Base-by-base conservation (phyloP, 2,329 filamentous ascomycete species). In the Fusarium napiforme region DNA sequence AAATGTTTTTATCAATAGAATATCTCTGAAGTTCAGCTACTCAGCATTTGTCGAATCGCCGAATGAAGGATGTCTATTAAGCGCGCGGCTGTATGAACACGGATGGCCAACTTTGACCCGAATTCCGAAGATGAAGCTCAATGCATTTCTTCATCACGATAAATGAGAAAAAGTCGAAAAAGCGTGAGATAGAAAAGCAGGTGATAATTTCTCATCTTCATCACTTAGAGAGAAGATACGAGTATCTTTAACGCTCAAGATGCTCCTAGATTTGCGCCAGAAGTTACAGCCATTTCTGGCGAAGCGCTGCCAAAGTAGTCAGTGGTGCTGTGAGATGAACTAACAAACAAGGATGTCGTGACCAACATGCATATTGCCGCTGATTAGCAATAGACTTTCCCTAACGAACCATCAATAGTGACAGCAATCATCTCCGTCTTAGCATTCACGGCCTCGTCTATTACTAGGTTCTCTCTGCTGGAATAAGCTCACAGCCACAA, bases 291-390 rank as follows among this genome's bases (percentile, higher is more conserved):
- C 11, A 32, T 26, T 23, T 26, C 45, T 15, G 1, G 0, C 23
- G 12, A 30, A 47, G 9, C 26, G 26, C 19, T 12, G 19, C 0
- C 4, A 11, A 28, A 7, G 0, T 11, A 10, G 12, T 1, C 3
- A 10, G 4, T 5, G 23, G 12, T 21, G 3, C 0, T 21, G 19
- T 47, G 19, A 47, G 1, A 8, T 0, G 30, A 15, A 7, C 14
- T 11, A 30, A 47, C 26, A 4, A 1, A 30, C 26, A 47, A 47
- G 45, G 45, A 30, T 30, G 19, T 11, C 4, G 45, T 47, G 26
- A 47, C 19, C 45, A 47, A 47, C 45, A 30, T 30, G 45, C 45
- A 47, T 30, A 30, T 47, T 47, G 14, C 8, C 45, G 45, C 45
- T 4, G 9, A 0, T 45, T 26, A 12, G 16, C 9, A 10, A 23